phyloP scores from a whole-genome alignment of 805 yeast species.

The Jamesozyma spencerorum region DNA sequence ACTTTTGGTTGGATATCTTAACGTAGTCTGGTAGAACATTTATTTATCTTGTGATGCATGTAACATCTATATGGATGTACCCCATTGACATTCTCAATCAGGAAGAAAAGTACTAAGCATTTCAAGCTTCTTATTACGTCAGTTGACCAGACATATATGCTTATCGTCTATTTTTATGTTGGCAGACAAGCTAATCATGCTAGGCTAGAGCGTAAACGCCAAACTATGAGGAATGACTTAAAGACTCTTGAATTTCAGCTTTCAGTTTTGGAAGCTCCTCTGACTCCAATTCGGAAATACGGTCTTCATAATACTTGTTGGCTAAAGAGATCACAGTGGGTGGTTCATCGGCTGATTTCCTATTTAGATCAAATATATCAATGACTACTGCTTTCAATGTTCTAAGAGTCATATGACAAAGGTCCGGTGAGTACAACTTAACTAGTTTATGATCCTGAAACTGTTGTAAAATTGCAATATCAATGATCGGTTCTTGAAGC shows the following conservation, averaged over 20 bases:
- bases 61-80: too few species aligned
- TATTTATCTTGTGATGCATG: too few species aligned
- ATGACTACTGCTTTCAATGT: constrained; percentile 14
- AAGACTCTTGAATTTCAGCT: constrained; percentile 6
- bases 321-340: constrained; percentile 22
- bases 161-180: too few species aligned
- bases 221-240: not conserved
- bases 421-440: constrained; percentile 19
- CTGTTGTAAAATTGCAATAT: constrained; percentile 12
- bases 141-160: too few species aligned
- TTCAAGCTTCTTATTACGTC: too few species aligned
- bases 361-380: constrained; percentile 8
- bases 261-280: constrained; percentile 18
- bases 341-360: not conserved
- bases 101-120: too few species aligned
- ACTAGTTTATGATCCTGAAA: constrained; percentile 21
- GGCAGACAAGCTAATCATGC: too few species aligned
- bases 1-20: too few species aligned
- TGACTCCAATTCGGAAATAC: constrained; percentile 18
- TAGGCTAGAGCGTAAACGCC: too few species aligned
- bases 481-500: constrained; percentile 22
- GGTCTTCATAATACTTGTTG: constrained; percentile 20
- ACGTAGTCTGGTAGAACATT: too few species aligned
- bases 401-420: constrained; percentile 14
- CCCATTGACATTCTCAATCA: too few species aligned